Evolutionary conservation across 73 alveolate species (phyloP).

Genomic region (Uronychia setigera): DNA sequence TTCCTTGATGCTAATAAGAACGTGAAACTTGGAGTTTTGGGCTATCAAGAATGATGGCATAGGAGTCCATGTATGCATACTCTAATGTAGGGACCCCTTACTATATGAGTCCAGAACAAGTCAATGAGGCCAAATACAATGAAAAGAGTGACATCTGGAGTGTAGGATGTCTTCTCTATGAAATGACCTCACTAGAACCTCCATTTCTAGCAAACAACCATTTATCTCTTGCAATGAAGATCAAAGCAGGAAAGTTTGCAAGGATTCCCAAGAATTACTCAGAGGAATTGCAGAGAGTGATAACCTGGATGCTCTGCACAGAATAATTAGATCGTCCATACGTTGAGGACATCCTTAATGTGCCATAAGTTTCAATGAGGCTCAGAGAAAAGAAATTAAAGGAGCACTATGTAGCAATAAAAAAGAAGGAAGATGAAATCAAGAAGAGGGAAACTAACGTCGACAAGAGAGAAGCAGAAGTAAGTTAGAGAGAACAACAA

Average conservation of each 20-base stretch:
- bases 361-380: slow-evolving; percentile 80
- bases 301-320: slow-evolving; percentile 77
- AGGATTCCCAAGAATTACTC: slow-evolving; percentile 81
- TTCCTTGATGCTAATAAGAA: slow-evolving; percentile 75
- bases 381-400: slow-evolving; percentile 81
- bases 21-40: slow-evolving; percentile 87
- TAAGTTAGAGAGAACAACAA: slow-evolving; percentile 66
- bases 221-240: slow-evolving; percentile 75
- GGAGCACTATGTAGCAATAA: slow-evolving; percentile 69
- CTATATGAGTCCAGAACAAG: slow-evolving; percentile 89
- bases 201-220: slow-evolving; percentile 89
- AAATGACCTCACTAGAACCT: slow-evolving; percentile 79
- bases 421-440: slow-evolving; percentile 81
- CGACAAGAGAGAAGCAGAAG: slow-evolving; percentile 57
- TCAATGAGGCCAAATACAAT: slow-evolving; percentile 73
- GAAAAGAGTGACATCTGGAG: slow-evolving; percentile 91
- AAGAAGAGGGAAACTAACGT: slow-evolving; percentile 54
- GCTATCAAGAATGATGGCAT: slow-evolving; percentile 68
- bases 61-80: slow-evolving; percentile 57
- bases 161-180: slow-evolving; percentile 84
- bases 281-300: slow-evolving; percentile 71
- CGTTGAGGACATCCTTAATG: slow-evolving; percentile 67
- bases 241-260: slow-evolving; percentile 76
- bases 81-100: slow-evolving; percentile 90
- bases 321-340: slow-evolving; percentile 69